These are phyloP conservation scores for Melaleuca quinquenervia DNA, from an alignment of 345 rosid genomes.

Conservation along the genomic window DNA sequence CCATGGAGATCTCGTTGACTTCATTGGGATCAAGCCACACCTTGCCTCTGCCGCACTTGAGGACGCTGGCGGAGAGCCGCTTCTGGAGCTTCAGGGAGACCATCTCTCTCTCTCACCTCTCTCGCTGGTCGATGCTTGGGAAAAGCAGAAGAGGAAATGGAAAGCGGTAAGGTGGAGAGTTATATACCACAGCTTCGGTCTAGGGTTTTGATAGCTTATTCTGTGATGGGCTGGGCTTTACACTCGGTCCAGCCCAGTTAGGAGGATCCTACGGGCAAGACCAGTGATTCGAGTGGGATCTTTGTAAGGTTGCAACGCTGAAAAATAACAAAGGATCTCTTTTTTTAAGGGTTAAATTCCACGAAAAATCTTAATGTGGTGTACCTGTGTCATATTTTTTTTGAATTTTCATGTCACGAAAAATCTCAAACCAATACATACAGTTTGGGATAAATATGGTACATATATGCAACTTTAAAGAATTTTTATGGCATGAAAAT, in stretches of 20 bases:
- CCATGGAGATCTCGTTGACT: slow-evolving; percentile 75
- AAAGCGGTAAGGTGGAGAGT: neutral
- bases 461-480: neutral
- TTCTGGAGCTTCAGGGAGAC: slow-evolving; percentile 81
- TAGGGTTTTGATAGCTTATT: neutral
- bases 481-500: neutral
- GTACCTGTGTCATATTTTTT: neutral
- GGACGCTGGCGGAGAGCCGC: slow-evolving; percentile 67
- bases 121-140: neutral
- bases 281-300: neutral
- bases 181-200: neutral
- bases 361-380: neutral
- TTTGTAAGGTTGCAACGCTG: neutral
- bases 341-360: neutral
- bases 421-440: neutral
- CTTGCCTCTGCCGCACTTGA: slow-evolving; percentile 70
- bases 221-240: neutral
- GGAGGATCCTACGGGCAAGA: neutral
- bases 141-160: neutral
- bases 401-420: neutral
- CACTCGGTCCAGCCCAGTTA: neutral
- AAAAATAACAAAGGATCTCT: neutral
- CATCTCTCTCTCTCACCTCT: slow-evolving; percentile 24
- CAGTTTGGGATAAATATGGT: neutral
- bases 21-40: slow-evolving; percentile 94